Evolutionary conservation across 257 asterid species (phyloP), one percentile per base, ranked within the genome.

Genomic region (Salvia splendens): DNA sequence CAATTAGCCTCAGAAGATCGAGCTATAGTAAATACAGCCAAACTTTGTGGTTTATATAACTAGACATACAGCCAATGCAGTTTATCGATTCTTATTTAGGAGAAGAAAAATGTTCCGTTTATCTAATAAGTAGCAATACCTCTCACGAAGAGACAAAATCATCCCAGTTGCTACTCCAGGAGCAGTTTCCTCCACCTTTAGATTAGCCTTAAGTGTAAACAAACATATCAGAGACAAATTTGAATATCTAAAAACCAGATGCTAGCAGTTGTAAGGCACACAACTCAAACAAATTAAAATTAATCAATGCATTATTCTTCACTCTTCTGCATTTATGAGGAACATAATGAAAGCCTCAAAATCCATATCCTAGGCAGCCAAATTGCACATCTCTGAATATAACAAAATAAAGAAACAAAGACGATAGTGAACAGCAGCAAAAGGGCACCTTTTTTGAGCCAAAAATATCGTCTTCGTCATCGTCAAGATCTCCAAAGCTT

Each of bases 121-220:
- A 65, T 50, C 16, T 8, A 48, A 47, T 50, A 59, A 65, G 32
- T 66, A 68, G 67, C 42, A 57, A 51, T 67, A 91, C 98, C 95
- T 91, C 82, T 89, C 95, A 30, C 98, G 95, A 78, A 89, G 96
- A 72, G 96, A 85, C 80, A 89, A 81, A 70, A 91, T 91, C 88
- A 86, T 91, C 77, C 96, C 96, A 3, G 98, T 89, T 36, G 96
- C 85, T 68, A 77, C 90, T 54, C 98, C 96, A 14, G 96, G 96
- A 35, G 98, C 86, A 75, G 98, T 84, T 74, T 88, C 98, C 75
- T 86, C 97, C 57, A 83, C 86, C 76, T 88, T 91, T 67, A 79
- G 52, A 69, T 74, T 82, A 70, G 64, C 84, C 97, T 88, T 36
- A 56, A 67, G 68, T 14, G 51, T 47, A 52, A 71, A 73, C 43